Evolutionary conservation across 2,329 filamentous ascomycete species (phyloP), one percentile per base, ranked within the genome.

Genomic region (Alternaria arborescens): DNA sequence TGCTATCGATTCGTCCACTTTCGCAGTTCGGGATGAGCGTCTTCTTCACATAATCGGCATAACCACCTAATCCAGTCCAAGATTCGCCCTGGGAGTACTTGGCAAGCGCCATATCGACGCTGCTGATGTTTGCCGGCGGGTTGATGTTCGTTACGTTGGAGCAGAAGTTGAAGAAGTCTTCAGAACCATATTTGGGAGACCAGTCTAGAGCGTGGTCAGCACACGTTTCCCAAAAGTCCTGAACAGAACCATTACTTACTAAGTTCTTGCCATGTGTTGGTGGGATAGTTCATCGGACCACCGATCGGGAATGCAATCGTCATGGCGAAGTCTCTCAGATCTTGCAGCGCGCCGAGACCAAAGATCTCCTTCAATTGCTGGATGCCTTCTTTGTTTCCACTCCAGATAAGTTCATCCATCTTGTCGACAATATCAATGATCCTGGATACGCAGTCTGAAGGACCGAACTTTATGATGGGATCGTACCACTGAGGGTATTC

Each of bases 131-230:
- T 26, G 72, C 76, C 0, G 83, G 80, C 0, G 82, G 75, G 50
- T 82, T 69, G 32, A 80, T 70, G 57, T 85, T 79, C 1, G 84
- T 84, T 44, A 86, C 78, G 54, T 85, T 86, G 8, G 75, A 77
- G 69, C 84, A 86, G 73, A 86, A 86, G 44, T 79, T 64, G 71
- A 81, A 86, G 68, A 86, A 86, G 65, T 86, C 82, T 5, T 79
- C 69, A 2, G 76, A 76, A 41, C 78, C 79, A 57, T 81, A 79
- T 0, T 61, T 75, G 8, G 76, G 72, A 34, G 75, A 70, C 84
- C 84, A 86, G 58, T 82, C 46, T 48, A 5, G 1, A 24, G 5
- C 2, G 2, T 7, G 8, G 4, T 48, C 5, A 48, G 46, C n/a
- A n/a, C 1, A 7, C 36, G 18, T 24, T 16, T 24, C 6, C 16